Evolutionary conservation across 192 early-diverging fungal genomes (phyloP), one percentile per base, ranked within the genome.

Genomic region (Kickxella alabastrina): DNA sequence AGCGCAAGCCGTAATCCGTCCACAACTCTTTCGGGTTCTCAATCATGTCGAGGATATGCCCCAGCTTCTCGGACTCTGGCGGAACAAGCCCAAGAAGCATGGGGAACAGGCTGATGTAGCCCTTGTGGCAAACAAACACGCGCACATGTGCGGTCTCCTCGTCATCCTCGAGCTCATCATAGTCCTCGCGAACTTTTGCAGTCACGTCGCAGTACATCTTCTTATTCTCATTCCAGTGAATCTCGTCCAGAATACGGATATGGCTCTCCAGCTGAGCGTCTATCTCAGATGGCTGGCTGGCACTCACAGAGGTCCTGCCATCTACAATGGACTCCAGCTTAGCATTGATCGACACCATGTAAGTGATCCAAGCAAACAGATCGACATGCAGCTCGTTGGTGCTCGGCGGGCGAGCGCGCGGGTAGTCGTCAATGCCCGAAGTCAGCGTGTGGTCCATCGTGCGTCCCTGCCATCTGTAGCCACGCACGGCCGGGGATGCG

Each of bases 341-440:
- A 0, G 54, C 32, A n/a, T 53, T 47, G 13, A 72, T 43, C 0
- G 27, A 31, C 12, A 53, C 10, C 68, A 72, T 64, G 35, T 57
- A 72, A 0, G 62, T 51, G 7, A 65, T 58, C 62, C 62, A 65
- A 0, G 69, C 29, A 26, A 52, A 59, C 49, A 72, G 49, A 36
- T 72, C 69, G 10, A 72, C 57, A 37, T 70, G 68, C 14, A 63
- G 67, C 52, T 71, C 68, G 39, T 43, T 19, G n/a, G 77, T 49
- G 65, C 83, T 80, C 4, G 92, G 89, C 18, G 80, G 81, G 5
- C 62, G 55, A 0, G 89, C 83, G 27, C 95, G 80, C 19, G 95
- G 95, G 54, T 95, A 97, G 63, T 97, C 95, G 72, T 97, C 95
- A 27, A 97, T 63, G 6, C 93, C 94, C 22, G 87, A 91, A 0